Conservation (phyloP, 805 yeast species). For the Cyberlindnera bimundalis region DNA sequence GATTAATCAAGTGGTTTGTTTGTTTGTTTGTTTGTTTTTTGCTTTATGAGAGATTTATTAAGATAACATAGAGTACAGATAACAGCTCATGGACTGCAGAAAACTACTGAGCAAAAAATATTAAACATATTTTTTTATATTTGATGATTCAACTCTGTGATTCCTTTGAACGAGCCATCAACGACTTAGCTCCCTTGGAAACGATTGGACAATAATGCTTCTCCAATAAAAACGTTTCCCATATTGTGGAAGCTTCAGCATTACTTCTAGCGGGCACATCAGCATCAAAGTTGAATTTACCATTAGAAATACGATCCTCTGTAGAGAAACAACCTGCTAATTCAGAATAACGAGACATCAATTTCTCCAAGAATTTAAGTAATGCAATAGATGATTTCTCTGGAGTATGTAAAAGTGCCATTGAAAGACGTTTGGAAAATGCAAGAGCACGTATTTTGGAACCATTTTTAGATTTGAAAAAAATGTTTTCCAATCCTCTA, state of each 20-base stretch:
- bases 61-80: no score
- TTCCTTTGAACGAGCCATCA: slow-evolving; percentile 25
- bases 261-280: slow-evolving; percentile 73
- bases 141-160: neutral
- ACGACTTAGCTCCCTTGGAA: slow-evolving; percentile 55
- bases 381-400: slow-evolving; percentile 82
- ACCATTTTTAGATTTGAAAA: slow-evolving; percentile 71
- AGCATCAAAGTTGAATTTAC: slow-evolving; percentile 62
- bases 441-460: slow-evolving; percentile 68
- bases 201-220: slow-evolving; percentile 83
- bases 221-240: slow-evolving; percentile 80
- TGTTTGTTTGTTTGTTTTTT: no score
- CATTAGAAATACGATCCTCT: slow-evolving; percentile 85
- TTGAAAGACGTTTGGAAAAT: slow-evolving; percentile 76
- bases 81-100: no score
- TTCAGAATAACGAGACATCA: slow-evolving; percentile 67
- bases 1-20: no score
- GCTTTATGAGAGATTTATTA: no score
- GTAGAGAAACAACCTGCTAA: slow-evolving; percentile 77
- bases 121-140: no score
- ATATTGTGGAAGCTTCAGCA: slow-evolving; percentile 82
- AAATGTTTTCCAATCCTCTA: slow-evolving; percentile 73
- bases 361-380: slow-evolving; percentile 72
- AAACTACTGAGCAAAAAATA: no score
- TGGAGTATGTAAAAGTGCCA: slow-evolving; percentile 69